Base-by-base conservation (phyloP, 73 alveolate species). In the Stentor roeselii region DNA sequence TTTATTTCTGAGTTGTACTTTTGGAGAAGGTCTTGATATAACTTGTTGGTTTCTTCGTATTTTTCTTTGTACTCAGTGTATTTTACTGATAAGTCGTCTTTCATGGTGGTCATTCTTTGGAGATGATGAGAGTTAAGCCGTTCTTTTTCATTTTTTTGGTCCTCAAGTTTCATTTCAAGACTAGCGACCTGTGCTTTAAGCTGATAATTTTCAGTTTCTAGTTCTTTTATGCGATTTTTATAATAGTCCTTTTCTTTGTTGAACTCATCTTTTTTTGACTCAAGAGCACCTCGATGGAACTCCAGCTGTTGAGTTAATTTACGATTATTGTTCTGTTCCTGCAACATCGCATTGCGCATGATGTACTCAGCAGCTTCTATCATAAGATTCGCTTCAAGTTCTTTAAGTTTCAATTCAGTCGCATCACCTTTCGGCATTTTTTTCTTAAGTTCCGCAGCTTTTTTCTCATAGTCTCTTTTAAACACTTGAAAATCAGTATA, bases 331-430 rank as follows among this genome's bases (percentile, higher is more conserved):
- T 76, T 76, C 39, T 76, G 36, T 21, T 37, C 36, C 67, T 76
- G 82, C 6, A 76, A 36, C 74, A 39, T 39, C 1, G 75, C 74
- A n/a, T 76, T 37, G 32, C 84, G 27, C 38, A 21, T 41, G 0
- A 76, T 76, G 34, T 76, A 76, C 34, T 76, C 84, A 37, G 74
- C 84, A 39, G 84, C 84, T 76, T 76, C 84, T 1, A 38, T 15
- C 67, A 41, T 21, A 1, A 76, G 21, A 39, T 37, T n/a, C 21
- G 84, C 74, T 6, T 21, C 6, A 37, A 76, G 42, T 76, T 76
- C 84, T 76, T 37, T 39, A 15, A 76, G 27, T 76, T 76, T 76
- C 2, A 41, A 14, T 40, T 39, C 74, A 0, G 74, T 38, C 1
- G 74, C 75, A 36, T 14, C 75, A 76, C 74, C 75, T 41, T 34